phyloP scores from a whole-genome alignment of 164 flowering plant genomes.

The Chloranthus sessilifolius region DNA sequence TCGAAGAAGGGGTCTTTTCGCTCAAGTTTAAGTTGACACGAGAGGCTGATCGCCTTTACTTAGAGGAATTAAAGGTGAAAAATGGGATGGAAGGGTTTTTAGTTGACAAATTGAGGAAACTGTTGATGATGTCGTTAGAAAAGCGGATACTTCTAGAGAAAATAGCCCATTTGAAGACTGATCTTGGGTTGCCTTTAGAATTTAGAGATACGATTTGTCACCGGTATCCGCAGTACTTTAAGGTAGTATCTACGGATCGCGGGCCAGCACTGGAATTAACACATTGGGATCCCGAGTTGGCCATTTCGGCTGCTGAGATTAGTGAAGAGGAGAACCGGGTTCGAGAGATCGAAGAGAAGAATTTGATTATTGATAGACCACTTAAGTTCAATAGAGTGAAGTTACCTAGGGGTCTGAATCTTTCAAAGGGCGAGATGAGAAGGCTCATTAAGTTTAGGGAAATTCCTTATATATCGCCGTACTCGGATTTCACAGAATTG shows the following conservation, averaged over 20 bases:
- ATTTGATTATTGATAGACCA: slow-evolving; percentile 82
- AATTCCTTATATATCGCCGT: slow-evolving; percentile 82
- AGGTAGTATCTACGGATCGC: slow-evolving; percentile 57
- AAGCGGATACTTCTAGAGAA: slow-evolving; percentile 80
- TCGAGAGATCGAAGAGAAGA: slow-evolving; percentile 52
- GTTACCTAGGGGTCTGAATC: slow-evolving; percentile 80
- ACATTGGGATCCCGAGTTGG: slow-evolving; percentile 93
- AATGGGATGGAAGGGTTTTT: slow-evolving; percentile 74
- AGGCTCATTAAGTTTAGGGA: slow-evolving; percentile 59
- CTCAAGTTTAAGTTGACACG: slow-evolving; percentile 68
- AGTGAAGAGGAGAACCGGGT: slow-evolving; percentile 54
- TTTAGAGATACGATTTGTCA: slow-evolving; percentile 74
- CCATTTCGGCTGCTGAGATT: slow-evolving; percentile 83
- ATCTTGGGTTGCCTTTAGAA: slow-evolving; percentile 81
- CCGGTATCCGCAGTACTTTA: slow-evolving; percentile 83
- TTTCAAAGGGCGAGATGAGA: slow-evolving; percentile 79
- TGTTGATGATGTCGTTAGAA: slow-evolving; percentile 92
- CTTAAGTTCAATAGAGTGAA: slow-evolving; percentile 72
- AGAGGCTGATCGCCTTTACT: slow-evolving; percentile 75
- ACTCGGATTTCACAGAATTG: slow-evolving; percentile 66
- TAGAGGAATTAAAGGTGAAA: slow-evolving; percentile 74
- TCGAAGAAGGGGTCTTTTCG: slow-evolving; percentile 81
- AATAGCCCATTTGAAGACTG: slow-evolving; percentile 72
- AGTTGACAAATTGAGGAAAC: slow-evolving; percentile 72
- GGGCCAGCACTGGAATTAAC: slow-evolving; percentile 88